Base-by-base conservation (phyloP, 2,329 filamentous ascomycete genomes). In the Colletotrichum tropicicola region DNA sequence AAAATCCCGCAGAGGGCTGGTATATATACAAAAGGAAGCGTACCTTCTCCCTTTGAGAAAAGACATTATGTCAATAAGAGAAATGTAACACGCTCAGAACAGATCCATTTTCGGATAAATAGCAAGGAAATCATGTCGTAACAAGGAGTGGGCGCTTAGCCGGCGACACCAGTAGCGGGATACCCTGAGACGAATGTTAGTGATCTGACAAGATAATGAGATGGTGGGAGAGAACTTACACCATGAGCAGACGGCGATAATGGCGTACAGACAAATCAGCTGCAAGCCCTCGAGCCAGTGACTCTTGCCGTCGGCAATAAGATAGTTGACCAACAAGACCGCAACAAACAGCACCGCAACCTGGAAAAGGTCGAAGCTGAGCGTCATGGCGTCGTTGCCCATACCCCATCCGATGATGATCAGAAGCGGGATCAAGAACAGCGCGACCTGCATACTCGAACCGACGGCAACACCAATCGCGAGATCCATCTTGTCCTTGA, bases 281-380 rank as follows among this genome's bases (percentile, higher is more conserved):
- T 95, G 79, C 65, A 89, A 88, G 3, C 92, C 92, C 76, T 96
- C 92, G 0, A 95, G 84, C 81, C 92, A 96, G 71, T 95, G 93
- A 67, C 90, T 94, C 75, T 93, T 88, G 28, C 93, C 93, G 71
- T 97, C 93, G 19, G 90, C 85, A 51, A 97, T 93, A 44, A 97
- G 79, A 74, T 97, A 97, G 74, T 97, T 97, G 62, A 94, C 92
- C 32, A 97, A 84, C 43, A 97, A 87, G 0, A 93, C 92, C 2
- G 92, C 89, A 12, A 96, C 92, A 70, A 97, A 97, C 41, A 97
- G 81, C 41, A 92, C 90, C 21, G 94, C 91, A 13, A 97, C 90
- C 79, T 97, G 93, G 82, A 98, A 98, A 1, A 89, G 89, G 73
- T 97, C 93, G 74, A 97, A 96, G 75, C 91, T 91, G 5, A 97